Evolutionary conservation across 305 asterid species (phyloP), one percentile per base, ranked within the genome.

Genomic region (Euphrasia arctica): DNA sequence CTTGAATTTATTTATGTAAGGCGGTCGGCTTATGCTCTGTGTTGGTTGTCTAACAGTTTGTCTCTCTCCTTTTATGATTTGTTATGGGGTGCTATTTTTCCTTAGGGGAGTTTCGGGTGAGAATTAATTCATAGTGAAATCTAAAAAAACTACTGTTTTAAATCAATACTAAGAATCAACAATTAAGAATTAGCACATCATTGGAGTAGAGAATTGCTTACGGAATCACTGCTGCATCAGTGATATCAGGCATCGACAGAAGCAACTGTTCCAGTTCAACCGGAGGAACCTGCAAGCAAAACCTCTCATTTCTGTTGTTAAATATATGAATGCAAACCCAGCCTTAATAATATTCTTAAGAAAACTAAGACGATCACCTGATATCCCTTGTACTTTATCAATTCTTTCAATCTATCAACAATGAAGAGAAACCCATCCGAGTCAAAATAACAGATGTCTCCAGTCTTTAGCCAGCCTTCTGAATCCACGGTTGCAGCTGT

Each of bases 141-240:
- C 4, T 31, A 32, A 32, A 32, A 4, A 0, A 32, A 32, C 36
- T 32, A 32, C 36, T 3, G 36, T 32, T 4, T 32, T 32, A 1
- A 32, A 32, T 32, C 36, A 32, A 32, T 4, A 39, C 43, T 39
- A 39, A 7, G 43, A 39, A 54, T 50, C 18, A 25, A 7, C 9
- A 39, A 1, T 6, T 6, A 39, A 32, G 7, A 39, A 7, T 2
- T 39, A 39, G 9, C 43, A 39, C 43, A 7, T 3, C 41, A 34
- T 7, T 2, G 43, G 43, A 39, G 9, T 39, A 39, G 43, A 39
- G 43, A 39, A 39, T 6, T 70, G 72, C 95, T 64, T 86, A 89
- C 97, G 95, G 97, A 64, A 89, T 76, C 54, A 89, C 97, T 47
- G 97, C 97, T 58, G 92, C 97, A 77, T 89, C 97, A 36, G 82